A percentile compares a stretch with the other conserved stretches of the same genome.
Conservation (phyloP, 2,329 filamentous ascomycete species). For the Fusarium duplospermum region DNA sequence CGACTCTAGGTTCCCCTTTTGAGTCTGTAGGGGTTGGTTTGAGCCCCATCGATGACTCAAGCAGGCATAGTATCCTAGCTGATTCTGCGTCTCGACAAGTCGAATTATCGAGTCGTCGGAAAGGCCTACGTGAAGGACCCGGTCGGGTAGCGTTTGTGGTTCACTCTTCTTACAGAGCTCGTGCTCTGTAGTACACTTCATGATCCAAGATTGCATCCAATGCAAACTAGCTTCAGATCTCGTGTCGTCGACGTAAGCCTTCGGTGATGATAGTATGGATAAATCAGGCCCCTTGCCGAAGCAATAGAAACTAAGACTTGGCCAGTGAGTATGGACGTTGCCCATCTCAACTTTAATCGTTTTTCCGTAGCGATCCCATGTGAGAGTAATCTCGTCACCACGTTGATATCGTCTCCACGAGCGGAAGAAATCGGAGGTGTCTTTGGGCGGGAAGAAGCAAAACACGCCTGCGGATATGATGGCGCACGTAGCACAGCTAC, state of each 20-base stretch:
- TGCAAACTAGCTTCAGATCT: slow-evolving; percentile 19
- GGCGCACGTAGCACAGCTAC: slow-evolving; percentile 4
- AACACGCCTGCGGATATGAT: not conserved
- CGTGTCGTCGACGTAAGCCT: slow-evolving; percentile 17
- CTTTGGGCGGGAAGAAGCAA: slow-evolving; percentile 3
- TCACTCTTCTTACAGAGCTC: slow-evolving; percentile 16
- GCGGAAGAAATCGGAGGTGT: not conserved
- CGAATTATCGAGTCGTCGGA: not conserved
- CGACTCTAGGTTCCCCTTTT: not conserved
- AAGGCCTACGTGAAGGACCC: slow-evolving; percentile 16
- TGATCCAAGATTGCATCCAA: slow-evolving; percentile 13
- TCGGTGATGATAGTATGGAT: slow-evolving; percentile 7
- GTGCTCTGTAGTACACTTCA: slow-evolving; percentile 13
- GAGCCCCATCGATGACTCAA: slow-evolving; percentile 21
- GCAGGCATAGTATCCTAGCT: slow-evolving; percentile 11
- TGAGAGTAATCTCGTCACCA: slow-evolving; percentile 4
- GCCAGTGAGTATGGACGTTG: not conserved
- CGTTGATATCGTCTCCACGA: slow-evolving; percentile 2
- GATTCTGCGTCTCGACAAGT: slow-evolving; percentile 11
- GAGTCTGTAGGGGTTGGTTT: slow-evolving; percentile 2
- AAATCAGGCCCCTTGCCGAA: not conserved
- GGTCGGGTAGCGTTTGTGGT: slow-evolving; percentile 12
- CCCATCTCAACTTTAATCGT: not conserved
- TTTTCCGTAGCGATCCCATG: slow-evolving; percentile 1
- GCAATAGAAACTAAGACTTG: slow-evolving; percentile 15